A percentile compares a stretch with the other conserved stretches of the same genome.
phyloP scores from a whole-genome alignment of 2,329 filamentous ascomycete species.

The Cercospora berteroae region DNA sequence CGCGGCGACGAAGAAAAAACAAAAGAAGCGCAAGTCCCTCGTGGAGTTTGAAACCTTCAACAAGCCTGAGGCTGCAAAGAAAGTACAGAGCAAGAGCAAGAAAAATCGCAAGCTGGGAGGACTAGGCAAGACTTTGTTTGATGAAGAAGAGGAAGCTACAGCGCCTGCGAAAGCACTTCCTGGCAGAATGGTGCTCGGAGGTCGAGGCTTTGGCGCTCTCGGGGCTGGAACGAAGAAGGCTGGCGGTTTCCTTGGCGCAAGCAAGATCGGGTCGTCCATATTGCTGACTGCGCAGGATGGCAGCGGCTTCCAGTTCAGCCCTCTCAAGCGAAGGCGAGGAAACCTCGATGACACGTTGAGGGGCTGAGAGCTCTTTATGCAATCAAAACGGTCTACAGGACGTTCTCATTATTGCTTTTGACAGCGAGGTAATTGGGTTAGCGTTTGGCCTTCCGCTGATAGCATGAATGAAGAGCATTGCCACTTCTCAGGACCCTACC shows the following conservation, averaged over 20 bases:
- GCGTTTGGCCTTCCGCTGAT: neutral
- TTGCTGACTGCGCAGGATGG: constrained; percentile 36
- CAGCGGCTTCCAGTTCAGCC: constrained; percentile 41
- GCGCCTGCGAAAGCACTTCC: constrained; percentile 29
- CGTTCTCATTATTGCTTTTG: constrained; percentile 4
- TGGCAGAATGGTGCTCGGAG: constrained; percentile 32
- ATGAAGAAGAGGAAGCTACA: constrained; percentile 40
- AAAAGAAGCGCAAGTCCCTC: constrained; percentile 47
- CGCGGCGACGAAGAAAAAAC: constrained; percentile 40
- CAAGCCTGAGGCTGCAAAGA: constrained; percentile 33
- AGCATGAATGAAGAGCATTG: neutral
- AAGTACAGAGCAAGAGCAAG: constrained; percentile 35
- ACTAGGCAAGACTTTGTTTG: constrained; percentile 41
- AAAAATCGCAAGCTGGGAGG: constrained; percentile 41
- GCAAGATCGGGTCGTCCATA: constrained; percentile 30
- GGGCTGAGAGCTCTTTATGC: constrained; percentile 20
- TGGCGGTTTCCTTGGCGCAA: constrained; percentile 28
- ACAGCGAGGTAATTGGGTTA: neutral
- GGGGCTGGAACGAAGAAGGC: constrained; percentile 32
- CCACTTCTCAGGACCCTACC: neutral
- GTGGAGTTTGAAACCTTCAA: constrained; percentile 45
- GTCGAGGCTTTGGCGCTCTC: constrained; percentile 35
- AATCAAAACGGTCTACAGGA: constrained; percentile 13
- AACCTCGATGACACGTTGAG: constrained; percentile 37
- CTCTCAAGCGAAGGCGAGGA: constrained; percentile 37